Evolutionary conservation across 192 early-diverging fungal species (phyloP), one percentile per base, ranked within the genome.

Genomic region (Podila epigama): DNA sequence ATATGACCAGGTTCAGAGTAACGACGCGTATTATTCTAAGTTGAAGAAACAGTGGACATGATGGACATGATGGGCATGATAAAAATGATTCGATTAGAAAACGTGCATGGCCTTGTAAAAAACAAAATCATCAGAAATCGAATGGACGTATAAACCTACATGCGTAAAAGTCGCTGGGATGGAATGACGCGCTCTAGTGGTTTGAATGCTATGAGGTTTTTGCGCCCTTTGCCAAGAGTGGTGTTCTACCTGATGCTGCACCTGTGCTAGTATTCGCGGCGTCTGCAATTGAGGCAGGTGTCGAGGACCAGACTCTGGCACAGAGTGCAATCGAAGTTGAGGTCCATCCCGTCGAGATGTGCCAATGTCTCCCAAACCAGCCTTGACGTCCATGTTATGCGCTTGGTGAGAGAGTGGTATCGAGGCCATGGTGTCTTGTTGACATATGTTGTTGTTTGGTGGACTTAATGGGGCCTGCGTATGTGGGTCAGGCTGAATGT

Each of bases 261-360:
- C 50, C 32, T 75, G 70, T 12, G 70, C 70, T 13, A 75, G 27
- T 18, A 61, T 53, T 28, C 70, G 54, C 29, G 63, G 70, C 0
- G 70, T 75, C 51, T 75, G 70, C 5, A 75, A 3, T 32, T 66
- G 57, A 3, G 70, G 70, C 4, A 75, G 53, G 22, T 57, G 57
- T 13, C 51, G 36, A 5, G 31, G 58, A 6, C 41, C 39, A 20
- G 57, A 28, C 1, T 33, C 59, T 27, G 53, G 36, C 5, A 29
- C 31, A 55, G n/a, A n/a, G n/a, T 22, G 18, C 5, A 10, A 2
- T 18, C 52, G 52, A 54, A 31, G 12, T 11, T 32, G 52, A 18
- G 52, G n/a, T n/a, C n/a, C n/a, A n/a, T n/a, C n/a, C n/a, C n/a
- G n/a, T n/a, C n/a, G n/a, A n/a, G n/a, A n/a, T n/a, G n/a, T n/a